phyloP scores from a whole-genome alignment of 2,329 filamentous ascomycete genomes.

The Xylaria sp. region DNA sequence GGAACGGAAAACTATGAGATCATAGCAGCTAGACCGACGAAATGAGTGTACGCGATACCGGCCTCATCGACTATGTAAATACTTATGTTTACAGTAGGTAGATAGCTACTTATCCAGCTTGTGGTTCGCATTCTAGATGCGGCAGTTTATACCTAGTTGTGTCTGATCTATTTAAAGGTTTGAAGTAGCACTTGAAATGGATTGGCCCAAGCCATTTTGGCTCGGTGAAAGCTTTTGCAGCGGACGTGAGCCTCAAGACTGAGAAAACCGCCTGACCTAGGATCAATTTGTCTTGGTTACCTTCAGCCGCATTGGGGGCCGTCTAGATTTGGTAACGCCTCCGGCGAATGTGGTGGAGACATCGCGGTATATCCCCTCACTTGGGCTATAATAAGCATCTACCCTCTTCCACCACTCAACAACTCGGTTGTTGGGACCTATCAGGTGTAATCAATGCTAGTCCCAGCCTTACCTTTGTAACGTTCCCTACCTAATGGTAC shows the following conservation, averaged over 20 bases:
- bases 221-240: neutral
- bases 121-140: neutral
- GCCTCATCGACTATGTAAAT: neutral
- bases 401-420: neutral
- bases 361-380: neutral
- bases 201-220: neutral
- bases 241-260: neutral
- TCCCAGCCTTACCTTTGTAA: too few relatives aligned
- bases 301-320: conserved; percentile 5
- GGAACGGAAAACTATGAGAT: conserved; percentile 16
- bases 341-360: neutral
- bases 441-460: too few relatives aligned
- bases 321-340: neutral
- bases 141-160: neutral
- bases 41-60: neutral
- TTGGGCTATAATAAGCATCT: neutral
- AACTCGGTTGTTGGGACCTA: neutral
- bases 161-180: neutral
- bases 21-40: neutral
- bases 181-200: neutral
- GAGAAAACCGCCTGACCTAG: neutral
- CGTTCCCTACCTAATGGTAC: too few relatives aligned
- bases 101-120: neutral
- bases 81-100: neutral
- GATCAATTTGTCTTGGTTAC: neutral